Conservation (phyloP, 768 basidiomycete species). For the Hortiboletus campestris region DNA sequence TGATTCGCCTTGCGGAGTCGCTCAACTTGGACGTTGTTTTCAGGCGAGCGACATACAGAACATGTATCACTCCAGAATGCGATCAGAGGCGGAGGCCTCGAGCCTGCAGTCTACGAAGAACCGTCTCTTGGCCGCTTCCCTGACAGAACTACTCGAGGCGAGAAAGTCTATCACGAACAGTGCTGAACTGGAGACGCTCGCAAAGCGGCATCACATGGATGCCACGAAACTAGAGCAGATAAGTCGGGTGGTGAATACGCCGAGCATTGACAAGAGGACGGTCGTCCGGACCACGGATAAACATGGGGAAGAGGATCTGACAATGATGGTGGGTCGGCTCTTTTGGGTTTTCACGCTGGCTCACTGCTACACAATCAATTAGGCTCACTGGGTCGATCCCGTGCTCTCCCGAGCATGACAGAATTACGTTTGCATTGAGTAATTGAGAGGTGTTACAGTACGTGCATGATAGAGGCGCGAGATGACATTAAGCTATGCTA, state of each 20-base stretch:
- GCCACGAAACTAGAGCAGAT: constrained; percentile 49
- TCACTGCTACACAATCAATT: constrained; percentile 1
- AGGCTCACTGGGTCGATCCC: constrained; percentile 32
- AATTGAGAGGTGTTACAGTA: constrained; percentile 3
- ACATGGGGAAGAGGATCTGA: constrained; percentile 54
- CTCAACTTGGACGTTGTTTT: not conserved
- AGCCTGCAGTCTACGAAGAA: constrained; percentile 43
- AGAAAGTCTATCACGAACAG: constrained; percentile 47
- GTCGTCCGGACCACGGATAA: constrained; percentile 44
- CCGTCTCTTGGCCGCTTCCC: constrained; percentile 49
- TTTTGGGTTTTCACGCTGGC: not conserved
- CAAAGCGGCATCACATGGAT: constrained; percentile 56
- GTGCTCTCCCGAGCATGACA: not conserved
- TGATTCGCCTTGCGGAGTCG: not conserved
- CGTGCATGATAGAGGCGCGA: constrained; percentile 8
- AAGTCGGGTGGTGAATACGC: constrained; percentile 57
- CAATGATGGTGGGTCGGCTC: constrained; percentile 44
- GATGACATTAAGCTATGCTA: constrained; percentile 28
- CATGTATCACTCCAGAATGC: constrained; percentile 52
- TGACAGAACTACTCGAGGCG: constrained; percentile 61
- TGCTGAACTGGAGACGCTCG: constrained; percentile 48
- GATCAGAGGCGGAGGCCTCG: constrained; percentile 56
- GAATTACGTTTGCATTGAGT: not conserved
- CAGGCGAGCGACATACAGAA: constrained; percentile 34
- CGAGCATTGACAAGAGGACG: constrained; percentile 53